Evolutionary conservation across 108 stramenopile species (phyloP).

Genomic region (Hondaea fermentalgiana): DNA sequence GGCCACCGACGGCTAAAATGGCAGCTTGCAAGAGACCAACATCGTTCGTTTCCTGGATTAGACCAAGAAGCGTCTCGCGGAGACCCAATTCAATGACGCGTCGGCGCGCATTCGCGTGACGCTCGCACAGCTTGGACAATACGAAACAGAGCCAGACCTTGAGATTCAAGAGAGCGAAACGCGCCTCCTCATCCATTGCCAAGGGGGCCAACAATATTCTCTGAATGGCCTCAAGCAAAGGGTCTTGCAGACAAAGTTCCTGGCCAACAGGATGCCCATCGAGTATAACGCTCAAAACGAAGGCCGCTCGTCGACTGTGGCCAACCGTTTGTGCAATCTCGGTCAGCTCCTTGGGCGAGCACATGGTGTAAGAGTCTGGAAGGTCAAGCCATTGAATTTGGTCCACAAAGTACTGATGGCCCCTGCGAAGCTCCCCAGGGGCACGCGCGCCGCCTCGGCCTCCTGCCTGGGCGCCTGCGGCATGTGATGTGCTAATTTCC

Average conservation of each 20-base stretch:
- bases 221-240: neutral
- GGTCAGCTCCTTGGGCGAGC: neutral
- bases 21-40: neutral
- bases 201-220: neutral
- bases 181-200: neutral
- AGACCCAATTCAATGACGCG: neutral
- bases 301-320: slow-evolving; percentile 9
- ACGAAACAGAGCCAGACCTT: neutral
- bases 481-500: slow-evolving; percentile 32
- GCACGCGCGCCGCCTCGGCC: neutral
- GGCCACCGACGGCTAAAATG: neutral
- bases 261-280: neutral
- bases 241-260: neutral
- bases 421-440: neutral
- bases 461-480: neutral
- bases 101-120: neutral
- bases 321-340: neutral
- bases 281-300: neutral
- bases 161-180: neutral
- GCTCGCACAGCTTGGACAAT: neutral
- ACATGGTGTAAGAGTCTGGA: neutral
- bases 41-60: neutral
- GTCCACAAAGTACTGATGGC: neutral
- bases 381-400: neutral
- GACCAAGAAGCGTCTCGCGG: neutral